phyloP scores from a whole-genome alignment of 257 asterid species.

The Jaltomata sinuosa region DNA sequence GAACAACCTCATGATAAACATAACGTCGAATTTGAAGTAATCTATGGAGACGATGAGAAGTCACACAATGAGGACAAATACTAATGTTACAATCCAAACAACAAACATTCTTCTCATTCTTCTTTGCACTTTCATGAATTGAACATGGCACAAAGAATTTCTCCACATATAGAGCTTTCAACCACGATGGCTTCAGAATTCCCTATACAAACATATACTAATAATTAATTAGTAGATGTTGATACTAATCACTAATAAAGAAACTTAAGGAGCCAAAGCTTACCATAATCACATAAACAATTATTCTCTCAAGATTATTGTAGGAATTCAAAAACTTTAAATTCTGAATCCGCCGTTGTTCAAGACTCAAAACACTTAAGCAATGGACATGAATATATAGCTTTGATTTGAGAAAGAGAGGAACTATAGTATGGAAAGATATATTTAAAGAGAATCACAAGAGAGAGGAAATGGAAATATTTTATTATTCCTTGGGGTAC shows the following conservation, averaged over 20 bases:
- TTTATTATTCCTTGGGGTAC: conserved; percentile 5
- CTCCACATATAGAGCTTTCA: conserved; percentile 61
- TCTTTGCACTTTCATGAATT: conserved; percentile 64
- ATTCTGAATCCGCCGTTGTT: neutral
- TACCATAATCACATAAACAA: neutral
- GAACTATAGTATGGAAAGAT: conserved; percentile 22
- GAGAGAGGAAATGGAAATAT: neutral
- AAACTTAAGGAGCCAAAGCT: neutral
- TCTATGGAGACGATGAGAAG: conserved; percentile 68
- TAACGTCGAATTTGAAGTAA: conserved; percentile 92
- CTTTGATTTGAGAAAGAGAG: conserved; percentile 25
- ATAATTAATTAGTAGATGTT: neutral
- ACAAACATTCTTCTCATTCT: conserved; percentile 77
- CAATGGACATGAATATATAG: neutral
- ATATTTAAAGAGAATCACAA: conserved; percentile 37
- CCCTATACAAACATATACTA: conserved; percentile 22
- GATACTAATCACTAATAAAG: neutral
- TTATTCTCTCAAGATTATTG: neutral
- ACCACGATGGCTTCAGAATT: conserved; percentile 66
- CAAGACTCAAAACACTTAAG: conserved; percentile 31
- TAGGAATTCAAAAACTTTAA: neutral
- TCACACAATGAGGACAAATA: conserved; percentile 87
- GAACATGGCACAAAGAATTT: conserved; percentile 71
- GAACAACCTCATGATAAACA: conserved; percentile 82
- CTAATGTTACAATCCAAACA: conserved; percentile 89